phyloP scores from a whole-genome alignment of 257 asterid species.

The Fraxinus anomala region DNA sequence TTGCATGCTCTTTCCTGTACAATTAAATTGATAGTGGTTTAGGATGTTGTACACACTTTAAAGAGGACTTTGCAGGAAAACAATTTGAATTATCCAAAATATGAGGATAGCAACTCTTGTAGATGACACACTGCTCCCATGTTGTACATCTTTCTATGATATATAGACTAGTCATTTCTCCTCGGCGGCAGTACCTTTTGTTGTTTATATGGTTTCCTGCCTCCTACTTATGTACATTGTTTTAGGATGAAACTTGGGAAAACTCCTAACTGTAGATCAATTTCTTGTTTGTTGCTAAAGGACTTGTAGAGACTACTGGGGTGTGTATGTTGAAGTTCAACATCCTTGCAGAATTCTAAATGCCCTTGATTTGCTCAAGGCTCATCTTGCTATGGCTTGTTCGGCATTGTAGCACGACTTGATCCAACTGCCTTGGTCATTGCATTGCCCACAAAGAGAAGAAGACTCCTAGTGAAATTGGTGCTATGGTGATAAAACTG shows the following conservation, averaged over 20 bases:
- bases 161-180: neutral
- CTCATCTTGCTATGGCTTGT: neutral
- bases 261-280: neutral
- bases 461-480: neutral
- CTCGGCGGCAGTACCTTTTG: no score
- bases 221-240: neutral
- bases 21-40: neutral
- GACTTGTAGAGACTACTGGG: neutral
- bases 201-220: neutral
- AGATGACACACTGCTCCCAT: neutral
- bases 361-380: neutral
- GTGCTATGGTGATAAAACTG: neutral
- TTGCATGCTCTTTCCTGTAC: neutral
- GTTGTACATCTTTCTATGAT: neutral
- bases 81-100: no score
- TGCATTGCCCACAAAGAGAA: neutral
- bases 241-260: neutral
- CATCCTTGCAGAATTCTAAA: neutral
- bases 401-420: neutral
- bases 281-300: neutral
- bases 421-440: neutral
- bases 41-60: neutral
- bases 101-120: neutral
- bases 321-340: constrained; percentile 1
- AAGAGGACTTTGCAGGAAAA: neutral